Evolutionary conservation across 208 protist genomes (phyloP).

Genomic region (Wallacemonas sp.): DNA sequence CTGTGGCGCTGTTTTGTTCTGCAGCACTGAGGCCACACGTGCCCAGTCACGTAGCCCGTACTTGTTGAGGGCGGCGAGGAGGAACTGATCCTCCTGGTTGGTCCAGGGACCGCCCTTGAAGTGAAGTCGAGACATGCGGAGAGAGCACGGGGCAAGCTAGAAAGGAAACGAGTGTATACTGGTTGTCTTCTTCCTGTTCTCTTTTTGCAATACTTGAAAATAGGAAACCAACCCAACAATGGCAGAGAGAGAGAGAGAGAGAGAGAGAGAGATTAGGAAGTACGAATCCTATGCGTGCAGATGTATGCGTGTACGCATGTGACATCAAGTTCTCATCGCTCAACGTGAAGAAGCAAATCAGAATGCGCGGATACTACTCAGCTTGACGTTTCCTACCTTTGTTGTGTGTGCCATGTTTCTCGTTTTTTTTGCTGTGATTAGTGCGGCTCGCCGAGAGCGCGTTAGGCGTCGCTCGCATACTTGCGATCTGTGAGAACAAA

Average conservation of each 20-base stretch:
- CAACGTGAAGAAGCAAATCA: too few species aligned
- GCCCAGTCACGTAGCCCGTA: conserved; percentile 99
- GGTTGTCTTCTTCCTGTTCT: too few species aligned
- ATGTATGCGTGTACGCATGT: not conserved
- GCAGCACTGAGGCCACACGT: conserved; percentile 98
- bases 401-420: not conserved
- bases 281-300: too few species aligned
- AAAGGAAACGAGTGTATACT: too few species aligned
- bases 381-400: not conserved
- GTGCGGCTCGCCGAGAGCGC: not conserved
- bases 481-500: not conserved
- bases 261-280: conserved; percentile 7
- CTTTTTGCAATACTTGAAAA: too few species aligned
- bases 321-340: not conserved
- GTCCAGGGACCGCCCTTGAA: conserved; percentile 99
- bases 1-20: conserved; percentile 98
- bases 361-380: too few species aligned
- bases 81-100: conserved; percentile 99
- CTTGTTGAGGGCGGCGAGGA: conserved; percentile 99
- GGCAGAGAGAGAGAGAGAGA: conserved; percentile 8
- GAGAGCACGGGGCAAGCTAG: too few species aligned
- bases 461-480: not conserved
- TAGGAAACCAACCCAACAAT: too few species aligned
- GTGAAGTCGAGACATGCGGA: conserved; percentile 90
- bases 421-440: not conserved